Conservation (phyloP, 1,139 yeast species). For the Suhomyces taliae region DNA sequence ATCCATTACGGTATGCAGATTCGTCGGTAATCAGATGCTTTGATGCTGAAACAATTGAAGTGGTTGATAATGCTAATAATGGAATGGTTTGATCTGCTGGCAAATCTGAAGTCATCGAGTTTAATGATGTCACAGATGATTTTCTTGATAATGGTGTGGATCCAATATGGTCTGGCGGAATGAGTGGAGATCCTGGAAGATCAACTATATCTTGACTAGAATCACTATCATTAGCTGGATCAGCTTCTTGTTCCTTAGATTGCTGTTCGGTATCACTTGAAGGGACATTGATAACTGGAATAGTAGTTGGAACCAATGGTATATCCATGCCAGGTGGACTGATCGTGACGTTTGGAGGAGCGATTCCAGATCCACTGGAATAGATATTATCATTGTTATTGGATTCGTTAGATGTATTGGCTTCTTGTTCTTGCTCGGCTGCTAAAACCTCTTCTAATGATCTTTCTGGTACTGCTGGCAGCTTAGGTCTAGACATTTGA, state of each 20-base stretch:
- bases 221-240: background rate
- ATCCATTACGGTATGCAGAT: constrained; percentile 11
- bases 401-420: background rate
- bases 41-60: constrained; percentile 21
- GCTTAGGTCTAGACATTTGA: background rate
- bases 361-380: no score
- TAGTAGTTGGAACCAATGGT: no score
- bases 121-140: constrained; percentile 28
- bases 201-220: constrained; percentile 10
- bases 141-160: constrained; percentile 13
- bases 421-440: background rate
- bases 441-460: constrained; percentile 17
- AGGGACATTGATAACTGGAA: background rate
- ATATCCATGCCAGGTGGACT: no score
- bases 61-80: constrained; percentile 31
- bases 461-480: constrained; percentile 12
- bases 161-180: constrained; percentile 4
- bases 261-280: background rate
- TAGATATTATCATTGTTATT: no score
- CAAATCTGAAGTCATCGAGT: constrained; percentile 19
- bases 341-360: no score
- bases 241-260: background rate
- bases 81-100: constrained; percentile 44
- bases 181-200: constrained; percentile 11
- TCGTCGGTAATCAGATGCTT: background rate